Evolutionary conservation across 2,329 filamentous ascomycete species (phyloP).

Genomic region (Cytospora piceicola): DNA sequence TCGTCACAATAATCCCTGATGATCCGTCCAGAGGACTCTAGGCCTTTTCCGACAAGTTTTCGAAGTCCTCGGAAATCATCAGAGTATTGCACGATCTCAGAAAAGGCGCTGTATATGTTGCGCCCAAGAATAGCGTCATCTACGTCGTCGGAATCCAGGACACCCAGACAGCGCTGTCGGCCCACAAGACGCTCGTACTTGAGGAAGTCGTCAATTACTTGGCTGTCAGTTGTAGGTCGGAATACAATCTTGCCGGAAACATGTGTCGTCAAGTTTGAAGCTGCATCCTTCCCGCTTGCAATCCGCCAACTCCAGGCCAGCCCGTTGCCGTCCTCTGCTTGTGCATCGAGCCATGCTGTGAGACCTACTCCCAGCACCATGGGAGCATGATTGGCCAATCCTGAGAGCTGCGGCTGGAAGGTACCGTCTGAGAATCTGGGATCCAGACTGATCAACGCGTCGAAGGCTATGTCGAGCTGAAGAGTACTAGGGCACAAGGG

Average conservation of each 20-base stretch:
- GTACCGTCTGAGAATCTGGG: constrained; percentile 31
- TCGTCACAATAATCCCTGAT: constrained; percentile 28
- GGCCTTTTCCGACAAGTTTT: constrained; percentile 37
- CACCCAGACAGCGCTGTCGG: constrained; percentile 37
- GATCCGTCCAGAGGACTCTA: constrained; percentile 40
- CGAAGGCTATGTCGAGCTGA: constrained; percentile 41
- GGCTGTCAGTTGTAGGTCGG: constrained; percentile 29
- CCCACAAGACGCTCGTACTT: constrained; percentile 41
- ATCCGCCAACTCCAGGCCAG: constrained; percentile 39
- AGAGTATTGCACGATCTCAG: constrained; percentile 42
- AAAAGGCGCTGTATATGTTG: constrained; percentile 45
- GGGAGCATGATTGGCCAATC: constrained; percentile 40
- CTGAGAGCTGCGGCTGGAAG: constrained; percentile 38
- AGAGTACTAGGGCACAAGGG: constrained; percentile 46
- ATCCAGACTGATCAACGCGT: constrained; percentile 39
- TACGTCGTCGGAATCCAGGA: constrained; percentile 37
- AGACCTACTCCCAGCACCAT: constrained; percentile 36
- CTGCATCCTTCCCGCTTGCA: constrained; percentile 26
- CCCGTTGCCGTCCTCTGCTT: constrained; percentile 21
- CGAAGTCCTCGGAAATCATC: constrained; percentile 40
- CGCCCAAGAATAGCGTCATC: constrained; percentile 42
- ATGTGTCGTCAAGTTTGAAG: constrained; percentile 33
- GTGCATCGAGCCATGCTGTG: background rate
- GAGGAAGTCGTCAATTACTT: constrained; percentile 33
- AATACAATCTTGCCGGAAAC: constrained; percentile 34